Conservation (phyloP, 2,329 filamentous ascomycete species). For the Didymosphaeria variabile region DNA sequence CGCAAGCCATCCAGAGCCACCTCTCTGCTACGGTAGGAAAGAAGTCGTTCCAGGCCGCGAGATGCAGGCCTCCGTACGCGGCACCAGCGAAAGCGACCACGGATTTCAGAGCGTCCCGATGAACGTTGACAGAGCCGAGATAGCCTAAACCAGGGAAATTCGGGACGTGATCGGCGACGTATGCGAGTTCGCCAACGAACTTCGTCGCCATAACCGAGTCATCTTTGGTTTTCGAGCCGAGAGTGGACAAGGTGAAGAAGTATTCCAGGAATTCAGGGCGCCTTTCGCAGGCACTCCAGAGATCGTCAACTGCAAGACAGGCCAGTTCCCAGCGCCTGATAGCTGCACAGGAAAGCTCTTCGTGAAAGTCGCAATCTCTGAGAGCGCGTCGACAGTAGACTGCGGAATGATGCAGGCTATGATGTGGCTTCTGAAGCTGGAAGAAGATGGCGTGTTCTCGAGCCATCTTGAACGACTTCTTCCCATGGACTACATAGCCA, state of each 20-base stretch:
- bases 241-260: slow-evolving; percentile 31
- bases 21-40: slow-evolving; percentile 36
- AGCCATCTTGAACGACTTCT: slow-evolving; percentile 22
- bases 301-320: slow-evolving; percentile 23
- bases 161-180: slow-evolving; percentile 26
- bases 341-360: slow-evolving; percentile 17
- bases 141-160: slow-evolving; percentile 32
- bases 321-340: slow-evolving; percentile 29
- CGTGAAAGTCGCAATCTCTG: slow-evolving; percentile 26
- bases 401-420: slow-evolving; percentile 30
- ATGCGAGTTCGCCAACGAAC: slow-evolving; percentile 31
- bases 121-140: slow-evolving; percentile 34
- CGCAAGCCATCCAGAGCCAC: slow-evolving; percentile 36
- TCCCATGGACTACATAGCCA: slow-evolving; percentile 24
- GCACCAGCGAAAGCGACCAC: slow-evolving; percentile 35
- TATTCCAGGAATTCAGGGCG: slow-evolving; percentile 27
- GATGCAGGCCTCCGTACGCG: slow-evolving; percentile 39
- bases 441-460: slow-evolving; percentile 33
- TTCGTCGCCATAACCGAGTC: not conserved
- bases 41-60: slow-evolving; percentile 39
- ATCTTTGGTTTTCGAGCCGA: slow-evolving; percentile 16
- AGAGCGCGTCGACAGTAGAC: slow-evolving; percentile 32
- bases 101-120: slow-evolving; percentile 28
- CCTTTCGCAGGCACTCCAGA: slow-evolving; percentile 27
- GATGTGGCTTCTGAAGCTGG: slow-evolving; percentile 21